phyloP scores from a whole-genome alignment of 306 rosid genomes.

The Astragalus membranaceus region DNA sequence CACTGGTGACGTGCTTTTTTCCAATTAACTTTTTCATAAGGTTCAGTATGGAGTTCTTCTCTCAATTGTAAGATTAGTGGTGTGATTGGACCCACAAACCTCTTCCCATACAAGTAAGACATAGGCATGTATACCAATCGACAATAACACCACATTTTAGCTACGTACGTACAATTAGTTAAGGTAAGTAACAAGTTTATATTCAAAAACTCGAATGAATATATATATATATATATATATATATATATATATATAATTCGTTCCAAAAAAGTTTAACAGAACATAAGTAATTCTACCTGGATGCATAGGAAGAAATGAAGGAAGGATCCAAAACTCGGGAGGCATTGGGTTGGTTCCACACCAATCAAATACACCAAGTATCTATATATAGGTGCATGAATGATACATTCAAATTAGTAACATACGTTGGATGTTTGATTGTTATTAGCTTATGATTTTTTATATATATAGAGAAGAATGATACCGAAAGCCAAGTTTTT shows the following conservation, averaged over 20 bases:
- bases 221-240: no score
- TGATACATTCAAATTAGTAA: background rate
- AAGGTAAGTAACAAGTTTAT: no score
- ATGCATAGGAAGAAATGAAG: slow-evolving; percentile 71
- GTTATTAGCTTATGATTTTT: background rate
- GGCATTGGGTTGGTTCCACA: slow-evolving; percentile 71
- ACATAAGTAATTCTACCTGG: slow-evolving; percentile 35
- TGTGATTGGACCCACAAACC: slow-evolving; percentile 73
- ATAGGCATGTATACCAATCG: slow-evolving; percentile 75
- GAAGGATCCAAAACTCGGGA: slow-evolving; percentile 79
- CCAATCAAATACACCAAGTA: slow-evolving; percentile 71
- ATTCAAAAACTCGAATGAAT: no score
- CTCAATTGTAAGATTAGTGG: slow-evolving; percentile 56
- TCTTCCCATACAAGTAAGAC: slow-evolving; percentile 73
- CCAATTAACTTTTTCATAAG: slow-evolving; percentile 59
- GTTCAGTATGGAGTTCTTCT: slow-evolving; percentile 42
- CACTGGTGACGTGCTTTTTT: slow-evolving; percentile 55
- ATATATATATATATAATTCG: background rate
- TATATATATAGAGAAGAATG: background rate
- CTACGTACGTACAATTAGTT: slow-evolving; percentile 45
- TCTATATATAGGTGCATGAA: slow-evolving; percentile 24
- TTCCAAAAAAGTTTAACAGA: background rate
- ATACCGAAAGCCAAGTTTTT: slow-evolving; percentile 79
- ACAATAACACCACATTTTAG: slow-evolving; percentile 82
- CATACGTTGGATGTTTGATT: background rate